phyloP scores from a whole-genome alignment of 2,329 filamentous ascomycete genomes.

The Colletotrichum neosansevieriae region DNA sequence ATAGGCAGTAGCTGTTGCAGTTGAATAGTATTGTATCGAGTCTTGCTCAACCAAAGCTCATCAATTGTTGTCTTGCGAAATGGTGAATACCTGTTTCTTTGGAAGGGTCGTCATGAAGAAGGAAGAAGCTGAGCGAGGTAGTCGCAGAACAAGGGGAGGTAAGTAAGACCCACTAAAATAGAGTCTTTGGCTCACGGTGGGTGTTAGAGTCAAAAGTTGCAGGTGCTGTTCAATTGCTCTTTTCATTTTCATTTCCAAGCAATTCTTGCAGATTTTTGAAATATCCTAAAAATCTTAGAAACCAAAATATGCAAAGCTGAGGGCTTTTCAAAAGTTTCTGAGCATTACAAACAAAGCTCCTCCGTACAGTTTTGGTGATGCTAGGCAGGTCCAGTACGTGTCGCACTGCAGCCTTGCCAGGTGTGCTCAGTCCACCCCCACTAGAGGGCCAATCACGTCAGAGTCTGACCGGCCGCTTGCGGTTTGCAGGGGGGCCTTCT shows the following conservation, averaged over 20 bases:
- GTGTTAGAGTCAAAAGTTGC: neutral
- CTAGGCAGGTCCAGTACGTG: constrained; percentile 38
- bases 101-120: neutral
- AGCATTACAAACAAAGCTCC: too few species aligned
- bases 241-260: neutral
- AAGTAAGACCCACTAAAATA: constrained; percentile 21
- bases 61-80: neutral
- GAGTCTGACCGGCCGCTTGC: constrained; percentile 30
- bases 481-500: constrained; percentile 36
- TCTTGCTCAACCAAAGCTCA: neutral
- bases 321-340: too few species aligned
- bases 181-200: neutral
- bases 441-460: constrained; percentile 25
- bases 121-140: constrained; percentile 24
- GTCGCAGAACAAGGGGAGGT: constrained; percentile 11
- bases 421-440: constrained; percentile 36
- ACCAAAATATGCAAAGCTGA: too few species aligned
- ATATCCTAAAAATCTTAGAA: too few species aligned
- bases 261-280: neutral
- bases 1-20: too few species aligned
- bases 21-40: neutral
- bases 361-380: neutral
- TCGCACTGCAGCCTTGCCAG: constrained; percentile 41
- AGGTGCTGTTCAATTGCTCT: neutral
- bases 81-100: neutral